Evolutionary conservation across 2,329 filamentous ascomycete genomes (phyloP), one percentile per base, ranked within the genome.

Genomic region (Neobulgaria alba): DNA sequence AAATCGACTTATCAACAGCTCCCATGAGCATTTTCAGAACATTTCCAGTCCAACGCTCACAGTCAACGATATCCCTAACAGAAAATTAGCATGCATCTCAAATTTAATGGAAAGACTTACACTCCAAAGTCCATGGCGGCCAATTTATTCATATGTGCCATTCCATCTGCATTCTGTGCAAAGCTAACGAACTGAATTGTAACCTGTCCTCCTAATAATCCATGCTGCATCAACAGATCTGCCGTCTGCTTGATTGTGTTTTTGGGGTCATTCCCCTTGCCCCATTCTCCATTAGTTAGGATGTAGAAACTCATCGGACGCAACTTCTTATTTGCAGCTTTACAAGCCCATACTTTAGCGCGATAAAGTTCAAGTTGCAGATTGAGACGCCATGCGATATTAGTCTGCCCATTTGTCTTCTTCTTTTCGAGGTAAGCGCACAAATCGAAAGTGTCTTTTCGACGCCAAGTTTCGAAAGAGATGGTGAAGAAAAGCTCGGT

Each of bases 401-500:
- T 43, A 8, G 51, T 51, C 19, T 47, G 39, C 2, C 49, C 51
- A 2, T 18, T 38, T 3, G 29, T 23, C 18, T 48, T 47, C 20
- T 39, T 43, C 8, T 50, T 16, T 12, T 23, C 42, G 9, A 53
- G 35, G 29, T 46, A 48, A 1, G 23, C 17, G 12, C 34, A 38
- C 17, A 53, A 45, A 21, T 53, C 51, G 3, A 39, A 39, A n/a
- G 49, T 52, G 26, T 49, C 49, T 36, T 48, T 49, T 3, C 51
- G 41, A 7, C 41, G 49, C 30, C 39, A 52, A 12, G 47, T 52
- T 33, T 50, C 48, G 41, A 46, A 55, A 21, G 47, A 49, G 10
- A 49, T 42, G 14, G 53, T 57, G 39, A 51, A 59, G 29, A 41
- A 52, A 3, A 59, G 39, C 31, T 59, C 54, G 8, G 55, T 48